Evolutionary conservation across 2,329 filamentous ascomycete species (phyloP), one percentile per base, ranked within the genome.

Genomic region (Beauveria rudraprayagi): DNA sequence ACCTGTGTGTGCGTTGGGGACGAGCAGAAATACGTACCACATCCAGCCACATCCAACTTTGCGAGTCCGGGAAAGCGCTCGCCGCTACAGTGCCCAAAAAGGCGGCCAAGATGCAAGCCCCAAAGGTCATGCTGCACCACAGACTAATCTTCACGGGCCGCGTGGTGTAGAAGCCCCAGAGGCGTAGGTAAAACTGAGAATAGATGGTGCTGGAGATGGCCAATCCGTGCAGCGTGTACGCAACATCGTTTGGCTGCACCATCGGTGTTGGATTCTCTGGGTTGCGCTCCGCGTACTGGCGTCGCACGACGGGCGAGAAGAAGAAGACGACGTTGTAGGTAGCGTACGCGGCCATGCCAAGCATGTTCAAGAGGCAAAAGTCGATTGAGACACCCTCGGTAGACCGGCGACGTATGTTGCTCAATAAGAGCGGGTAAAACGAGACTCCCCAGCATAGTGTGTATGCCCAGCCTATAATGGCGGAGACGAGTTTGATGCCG

Each of bases 241-340:
- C 56, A 41, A 43, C 56, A 10, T 51, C 46, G 22, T 60, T 60
- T 9, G 46, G 47, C 47, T 41, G 50, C 7, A 52, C 16, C 6
- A 41, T 41, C 50, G 16, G 48, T 34, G 34, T 65, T 62, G 66
- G 47, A 22, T 28, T 48, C 16, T 41, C 41, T 16, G 37, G 37
- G 34, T 64, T 65, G 34, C 34, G 34, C 30, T 7, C 30, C 5
- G 51, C 51, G 34, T 54, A 52, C n/a, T 52, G n/a, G 2, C 28
- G 28, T 11, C 50, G 26, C 28, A 52, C 50, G 30, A 28, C 26
- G 17, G 50, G 17, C 6, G 50, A 37, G n/a, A 52, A 34, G 30
- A 14, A 28, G 10, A 52, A n/a, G 10, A 22, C 30, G 30, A 37
- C 9, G 30, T 52, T 52, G 30, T 52, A 52, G 26, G 22, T 34